Evolutionary conservation across 2,329 filamentous ascomycete genomes (phyloP), one percentile per base, ranked within the genome.

Genomic region (Cylindrodendrum hubeiense): DNA sequence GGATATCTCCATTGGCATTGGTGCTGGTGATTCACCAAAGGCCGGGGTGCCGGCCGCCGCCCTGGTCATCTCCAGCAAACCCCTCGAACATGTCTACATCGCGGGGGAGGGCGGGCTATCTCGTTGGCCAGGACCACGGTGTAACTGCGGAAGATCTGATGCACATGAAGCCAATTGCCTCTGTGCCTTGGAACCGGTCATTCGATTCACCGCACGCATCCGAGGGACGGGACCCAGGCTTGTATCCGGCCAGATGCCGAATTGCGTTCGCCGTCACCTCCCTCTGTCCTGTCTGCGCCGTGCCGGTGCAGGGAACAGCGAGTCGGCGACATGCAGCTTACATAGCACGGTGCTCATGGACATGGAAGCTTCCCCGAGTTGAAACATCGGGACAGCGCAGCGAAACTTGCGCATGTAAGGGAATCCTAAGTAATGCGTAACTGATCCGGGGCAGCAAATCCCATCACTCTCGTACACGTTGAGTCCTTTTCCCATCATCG

Each of bases 311-410:
- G 57, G 53, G 62, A 61, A 46, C 62, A 56, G 21, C 30, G 24
- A 37, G 39, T 41, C 49, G 44, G 62, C 39, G 26, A 33, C 33
- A 53, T 65, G 62, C 57, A 56, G 62, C 62, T 65, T 61, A 65
- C 53, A 30, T 41, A 28, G 24, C 24, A 33, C 47, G 10, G 10
- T 19, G 21, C 47, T 24, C 28, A 26, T 43, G 28, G 44, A 30
- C 28, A 30, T 33, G 33, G 53, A 57, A 53, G 44, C 39, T 44
- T 52, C 50, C 43, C 17, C 51, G 44, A 50, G 62, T 63, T 58
- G 54, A 63, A 54, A 54, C 60, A 63, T 43, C 22, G 30, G 39
- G 43, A 43, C 33, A 54, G 4, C 39, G 43, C 49, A 54, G 17
- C 22, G 43, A 37, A 39, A 21, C 15, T 24, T 53, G 17, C 21